phyloP scores from a whole-genome alignment of 2,329 filamentous ascomycete species.

The Ilyonectria robusta region DNA sequence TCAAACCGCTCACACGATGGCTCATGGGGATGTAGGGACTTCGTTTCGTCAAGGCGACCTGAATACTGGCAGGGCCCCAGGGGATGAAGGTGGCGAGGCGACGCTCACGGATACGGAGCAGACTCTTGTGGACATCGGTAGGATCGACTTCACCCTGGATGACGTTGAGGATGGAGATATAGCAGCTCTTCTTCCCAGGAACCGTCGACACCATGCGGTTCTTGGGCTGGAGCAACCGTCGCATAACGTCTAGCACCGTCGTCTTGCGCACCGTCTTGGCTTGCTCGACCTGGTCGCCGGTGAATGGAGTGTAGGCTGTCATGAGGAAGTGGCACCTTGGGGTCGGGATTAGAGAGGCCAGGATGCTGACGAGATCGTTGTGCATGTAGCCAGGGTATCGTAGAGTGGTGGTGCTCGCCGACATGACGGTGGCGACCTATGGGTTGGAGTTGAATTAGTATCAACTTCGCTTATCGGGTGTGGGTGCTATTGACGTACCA shows the following conservation, averaged over 20 bases:
- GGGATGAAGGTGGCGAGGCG: constrained; percentile 96
- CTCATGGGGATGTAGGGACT: constrained; percentile 96
- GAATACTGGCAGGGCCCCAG: constrained; percentile 97
- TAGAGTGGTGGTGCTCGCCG: constrained; percentile 94
- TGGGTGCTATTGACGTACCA: constrained; percentile 66
- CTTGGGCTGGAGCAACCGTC: constrained; percentile 93
- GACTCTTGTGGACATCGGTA: constrained; percentile 97
- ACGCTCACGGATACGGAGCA: constrained; percentile 94
- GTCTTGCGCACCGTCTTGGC: constrained; percentile 99
- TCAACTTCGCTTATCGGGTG: not conserved
- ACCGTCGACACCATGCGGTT: constrained; percentile 99
- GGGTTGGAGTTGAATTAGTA: not conserved
- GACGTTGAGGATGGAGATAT: constrained; percentile 98
- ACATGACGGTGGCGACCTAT: constrained; percentile 96
- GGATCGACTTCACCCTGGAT: constrained; percentile 99
- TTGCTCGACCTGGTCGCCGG: constrained; percentile 94
- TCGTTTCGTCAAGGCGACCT: constrained; percentile 96
- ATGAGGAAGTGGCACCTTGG: constrained; percentile 98
- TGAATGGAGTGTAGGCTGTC: constrained; percentile 98
- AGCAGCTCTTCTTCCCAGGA: constrained; percentile 96
- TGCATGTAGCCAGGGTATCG: constrained; percentile 99
- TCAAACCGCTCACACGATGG: constrained; percentile 94
- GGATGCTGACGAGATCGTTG: constrained; percentile 97
- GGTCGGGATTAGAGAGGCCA: constrained; percentile 95
- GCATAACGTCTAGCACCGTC: constrained; percentile 97